These are phyloP conservation scores for Funneliformis geosporum DNA, from an alignment of 192 early-diverging fungal genomes.

Conservation along the genomic window DNA sequence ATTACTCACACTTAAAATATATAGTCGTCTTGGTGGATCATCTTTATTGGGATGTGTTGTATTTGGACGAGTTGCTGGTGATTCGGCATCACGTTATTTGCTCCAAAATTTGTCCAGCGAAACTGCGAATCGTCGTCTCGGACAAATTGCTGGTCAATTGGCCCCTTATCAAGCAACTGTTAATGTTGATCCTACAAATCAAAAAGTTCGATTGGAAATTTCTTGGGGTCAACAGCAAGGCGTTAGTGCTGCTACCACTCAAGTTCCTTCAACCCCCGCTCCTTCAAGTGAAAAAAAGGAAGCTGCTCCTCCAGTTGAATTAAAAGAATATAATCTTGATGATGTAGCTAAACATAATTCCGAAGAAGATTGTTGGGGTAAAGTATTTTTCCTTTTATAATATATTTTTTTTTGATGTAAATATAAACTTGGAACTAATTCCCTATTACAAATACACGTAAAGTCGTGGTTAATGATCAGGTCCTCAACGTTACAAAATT, in stretches of 20 bases:
- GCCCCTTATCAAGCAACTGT: conserved; percentile 56
- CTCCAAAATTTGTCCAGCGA: conserved; percentile 55
- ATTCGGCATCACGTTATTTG: conserved; percentile 61
- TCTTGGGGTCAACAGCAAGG: conserved; percentile 44
- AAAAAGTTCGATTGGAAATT: conserved; percentile 56
- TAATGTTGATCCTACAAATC: conserved; percentile 51
- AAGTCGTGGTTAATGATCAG: conserved; percentile 77
- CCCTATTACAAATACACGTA: neutral
- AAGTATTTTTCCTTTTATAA: neutral
- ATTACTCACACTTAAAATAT: neutral
- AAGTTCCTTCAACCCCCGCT: conserved; percentile 39
- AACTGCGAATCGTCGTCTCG: conserved; percentile 62
- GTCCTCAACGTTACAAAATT: conserved; percentile 80
- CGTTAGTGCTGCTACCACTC: neutral
- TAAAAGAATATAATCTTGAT: conserved; percentile 58
- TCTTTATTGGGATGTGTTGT: conserved; percentile 95
- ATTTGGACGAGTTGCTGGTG: conserved; percentile 91
- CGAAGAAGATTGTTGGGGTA: conserved; percentile 73
- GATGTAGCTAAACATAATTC: conserved; percentile 71
- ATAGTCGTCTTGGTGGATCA: conserved; percentile 64
- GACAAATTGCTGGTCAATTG: conserved; percentile 64
- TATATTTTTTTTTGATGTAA: neutral
- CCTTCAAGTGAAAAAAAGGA: conserved; percentile 40
- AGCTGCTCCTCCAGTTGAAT: neutral
- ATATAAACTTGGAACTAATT: neutral